Percentiles rank a stretch among this genome's conserved stretches.
Conservation (phyloP, 495 filamentous ascomycete species). For the Evernia prunastri region DNA sequence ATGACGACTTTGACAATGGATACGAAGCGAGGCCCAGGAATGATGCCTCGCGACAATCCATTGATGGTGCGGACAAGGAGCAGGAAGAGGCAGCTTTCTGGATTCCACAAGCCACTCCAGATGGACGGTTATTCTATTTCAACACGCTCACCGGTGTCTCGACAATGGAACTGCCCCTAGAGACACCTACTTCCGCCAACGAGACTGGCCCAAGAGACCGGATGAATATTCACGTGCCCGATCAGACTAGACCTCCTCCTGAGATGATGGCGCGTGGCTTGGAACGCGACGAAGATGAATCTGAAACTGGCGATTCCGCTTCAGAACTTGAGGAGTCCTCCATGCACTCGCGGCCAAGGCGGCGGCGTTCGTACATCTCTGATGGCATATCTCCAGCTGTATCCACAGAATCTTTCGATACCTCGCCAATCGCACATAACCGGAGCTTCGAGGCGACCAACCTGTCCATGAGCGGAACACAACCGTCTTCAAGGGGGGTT, state of each 20-base stretch:
- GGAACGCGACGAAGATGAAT: conserved; percentile 74
- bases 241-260: conserved; percentile 84
- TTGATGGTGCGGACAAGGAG: conserved; percentile 62
- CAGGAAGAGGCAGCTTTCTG: conserved; percentile 92
- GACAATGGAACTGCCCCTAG: conserved; percentile 87
- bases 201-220: conserved; percentile 84
- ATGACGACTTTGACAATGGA: conserved; percentile 62
- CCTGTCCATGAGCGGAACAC: conserved; percentile 39
- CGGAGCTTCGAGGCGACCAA: conserved; percentile 41
- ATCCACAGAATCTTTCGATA: conserved; percentile 83
- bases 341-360: conserved; percentile 50
- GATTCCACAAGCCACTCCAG: conserved; percentile 95
- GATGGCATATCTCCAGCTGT: conserved; percentile 81
- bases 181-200: conserved; percentile 72
- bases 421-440: conserved; percentile 42
- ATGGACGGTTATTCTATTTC: conserved; percentile 94
- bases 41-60: conserved; percentile 52
- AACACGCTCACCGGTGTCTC: conserved; percentile 92
- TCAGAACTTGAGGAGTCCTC: conserved; percentile 75
- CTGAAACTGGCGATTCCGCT: conserved; percentile 67
- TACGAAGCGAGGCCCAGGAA: conserved; percentile 56
- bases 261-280: conserved; percentile 86
- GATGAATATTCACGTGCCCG: conserved; percentile 78
- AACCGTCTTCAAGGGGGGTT: conserved; percentile 43
- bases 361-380: conserved; percentile 56